Evolutionary conservation across 2,329 filamentous ascomycete genomes (phyloP).

Genomic region (Trichoderma harzianum): DNA sequence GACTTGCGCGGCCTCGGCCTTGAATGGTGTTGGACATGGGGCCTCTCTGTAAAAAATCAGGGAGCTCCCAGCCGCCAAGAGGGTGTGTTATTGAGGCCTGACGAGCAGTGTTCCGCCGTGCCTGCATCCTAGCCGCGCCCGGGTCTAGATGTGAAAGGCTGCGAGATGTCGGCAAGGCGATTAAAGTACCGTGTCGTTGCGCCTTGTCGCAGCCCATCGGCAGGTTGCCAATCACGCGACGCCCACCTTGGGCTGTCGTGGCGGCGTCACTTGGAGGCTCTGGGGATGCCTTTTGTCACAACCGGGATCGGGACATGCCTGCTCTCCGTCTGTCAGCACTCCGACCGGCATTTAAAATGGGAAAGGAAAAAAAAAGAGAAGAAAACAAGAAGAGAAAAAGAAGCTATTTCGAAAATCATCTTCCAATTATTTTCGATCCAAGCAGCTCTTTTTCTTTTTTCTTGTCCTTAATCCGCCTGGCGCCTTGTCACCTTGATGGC

Average conservation of each 20-base stretch:
- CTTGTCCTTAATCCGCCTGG: constrained; percentile 5
- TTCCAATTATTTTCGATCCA: neutral
- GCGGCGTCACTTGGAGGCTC: constrained; percentile 2
- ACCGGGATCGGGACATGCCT: neutral
- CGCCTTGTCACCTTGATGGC: constrained; percentile 2
- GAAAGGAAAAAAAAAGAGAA: neutral
- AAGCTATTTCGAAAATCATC: neutral
- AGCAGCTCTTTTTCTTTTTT: neutral
- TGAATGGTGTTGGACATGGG: constrained; percentile 6
- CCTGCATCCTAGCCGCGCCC: constrained; percentile 13
- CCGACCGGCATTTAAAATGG: neutral
- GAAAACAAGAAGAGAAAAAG: neutral
- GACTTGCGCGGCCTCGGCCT: constrained; percentile 15
- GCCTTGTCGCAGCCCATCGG: constrained; percentile 14
- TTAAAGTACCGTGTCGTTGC: constrained; percentile 13
- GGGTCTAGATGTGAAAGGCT: constrained; percentile 15
- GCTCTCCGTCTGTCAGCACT: neutral
- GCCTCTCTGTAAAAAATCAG: constrained; percentile 20
- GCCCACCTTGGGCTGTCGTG: constrained; percentile 5
- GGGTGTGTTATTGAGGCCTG: neutral
- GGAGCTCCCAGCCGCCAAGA: constrained; percentile 14
- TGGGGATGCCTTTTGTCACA: neutral
- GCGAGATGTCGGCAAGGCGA: constrained; percentile 14
- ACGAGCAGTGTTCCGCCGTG: constrained; percentile 10
- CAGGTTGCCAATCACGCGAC: constrained; percentile 12